Evolutionary conservation across 768 basidiomycete genomes (phyloP).

Genomic region (Dendrothele bispora): DNA sequence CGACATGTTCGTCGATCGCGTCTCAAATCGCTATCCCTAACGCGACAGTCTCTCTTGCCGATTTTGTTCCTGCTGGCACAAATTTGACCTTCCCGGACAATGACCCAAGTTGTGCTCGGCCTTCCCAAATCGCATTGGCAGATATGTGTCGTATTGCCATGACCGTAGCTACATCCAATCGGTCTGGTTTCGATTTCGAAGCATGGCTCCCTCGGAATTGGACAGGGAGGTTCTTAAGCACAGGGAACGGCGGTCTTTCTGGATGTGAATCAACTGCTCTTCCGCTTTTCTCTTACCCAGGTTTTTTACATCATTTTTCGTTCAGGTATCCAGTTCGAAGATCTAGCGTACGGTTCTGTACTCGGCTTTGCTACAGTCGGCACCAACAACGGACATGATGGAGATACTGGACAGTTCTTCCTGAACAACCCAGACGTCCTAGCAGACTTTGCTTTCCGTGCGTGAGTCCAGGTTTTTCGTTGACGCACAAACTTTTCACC

Average conservation of each 20-base stretch:
- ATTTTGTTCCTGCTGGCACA: background rate
- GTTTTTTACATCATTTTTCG: background rate
- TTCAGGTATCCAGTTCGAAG: slow-evolving; percentile 17
- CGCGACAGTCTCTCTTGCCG: background rate
- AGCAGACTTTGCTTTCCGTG: slow-evolving; percentile 17
- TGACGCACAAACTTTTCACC: background rate
- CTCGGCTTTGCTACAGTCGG: slow-evolving; percentile 17
- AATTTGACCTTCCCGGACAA: slow-evolving; percentile 1
- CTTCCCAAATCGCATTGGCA: background rate
- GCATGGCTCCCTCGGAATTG: slow-evolving; percentile 14
- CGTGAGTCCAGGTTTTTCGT: background rate
- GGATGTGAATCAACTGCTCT: slow-evolving; percentile 8
- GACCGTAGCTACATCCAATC: slow-evolving; percentile 9
- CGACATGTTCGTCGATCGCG: background rate
- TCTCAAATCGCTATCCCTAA: background rate
- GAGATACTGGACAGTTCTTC: slow-evolving; percentile 11
- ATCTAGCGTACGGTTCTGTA: slow-evolving; percentile 9
- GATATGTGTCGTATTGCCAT: slow-evolving; percentile 11
- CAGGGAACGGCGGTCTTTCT: slow-evolving; percentile 9
- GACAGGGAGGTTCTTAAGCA: slow-evolving; percentile 9
- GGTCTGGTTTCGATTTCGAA: slow-evolving; percentile 9
- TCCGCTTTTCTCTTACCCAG: background rate
- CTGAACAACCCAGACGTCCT: slow-evolving; percentile 18
- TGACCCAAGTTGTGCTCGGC: background rate
- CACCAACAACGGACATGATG: slow-evolving; percentile 18